phyloP scores from a whole-genome alignment of 2,329 filamentous ascomycete genomes.

The Lasiodiplodia citricola region DNA sequence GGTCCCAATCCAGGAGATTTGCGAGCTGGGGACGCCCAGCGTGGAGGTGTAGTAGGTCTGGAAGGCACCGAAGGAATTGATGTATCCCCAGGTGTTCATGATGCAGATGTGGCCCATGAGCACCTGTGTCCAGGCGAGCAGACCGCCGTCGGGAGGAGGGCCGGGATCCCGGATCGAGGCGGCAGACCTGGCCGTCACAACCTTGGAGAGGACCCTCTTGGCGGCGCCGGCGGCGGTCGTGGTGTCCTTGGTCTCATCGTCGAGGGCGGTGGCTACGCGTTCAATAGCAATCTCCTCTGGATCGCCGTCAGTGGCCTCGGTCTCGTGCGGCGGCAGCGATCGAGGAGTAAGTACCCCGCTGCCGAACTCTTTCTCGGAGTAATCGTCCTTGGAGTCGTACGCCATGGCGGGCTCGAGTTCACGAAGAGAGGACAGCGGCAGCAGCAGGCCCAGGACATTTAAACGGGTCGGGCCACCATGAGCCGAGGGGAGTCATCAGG shows the following conservation, averaged over 20 bases:
- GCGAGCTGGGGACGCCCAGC: constrained; percentile 42
- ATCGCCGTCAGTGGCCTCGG: constrained; percentile 16
- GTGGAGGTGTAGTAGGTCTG: constrained; percentile 42
- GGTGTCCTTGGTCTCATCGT: constrained; percentile 4
- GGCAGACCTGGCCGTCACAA: constrained; percentile 33
- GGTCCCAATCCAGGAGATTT: constrained; percentile 60
- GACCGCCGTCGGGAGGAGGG: constrained; percentile 45
- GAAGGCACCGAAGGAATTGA: constrained; percentile 45
- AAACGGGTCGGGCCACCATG: neutral
- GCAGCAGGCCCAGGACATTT: neutral
- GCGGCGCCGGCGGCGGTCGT: constrained; percentile 1
- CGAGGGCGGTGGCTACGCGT: constrained; percentile 18
- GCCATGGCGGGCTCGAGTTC: neutral
- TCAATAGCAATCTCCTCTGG: constrained; percentile 21
- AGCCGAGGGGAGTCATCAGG: constrained; percentile 10
- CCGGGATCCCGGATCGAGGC: constrained; percentile 40
- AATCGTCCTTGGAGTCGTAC: constrained; percentile 9
- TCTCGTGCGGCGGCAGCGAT: constrained; percentile 20
- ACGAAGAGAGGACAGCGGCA: neutral
- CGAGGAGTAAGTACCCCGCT: constrained; percentile 28
- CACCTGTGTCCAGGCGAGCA: constrained; percentile 45
- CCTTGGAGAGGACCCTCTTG: constrained; percentile 23
- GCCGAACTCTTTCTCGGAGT: constrained; percentile 23
- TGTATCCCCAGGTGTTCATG: constrained; percentile 45
- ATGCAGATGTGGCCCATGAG: constrained; percentile 44